Evolutionary conservation across 2,329 filamentous ascomycete genomes (phyloP).

Genomic region (Trichoderma lentiforme): DNA sequence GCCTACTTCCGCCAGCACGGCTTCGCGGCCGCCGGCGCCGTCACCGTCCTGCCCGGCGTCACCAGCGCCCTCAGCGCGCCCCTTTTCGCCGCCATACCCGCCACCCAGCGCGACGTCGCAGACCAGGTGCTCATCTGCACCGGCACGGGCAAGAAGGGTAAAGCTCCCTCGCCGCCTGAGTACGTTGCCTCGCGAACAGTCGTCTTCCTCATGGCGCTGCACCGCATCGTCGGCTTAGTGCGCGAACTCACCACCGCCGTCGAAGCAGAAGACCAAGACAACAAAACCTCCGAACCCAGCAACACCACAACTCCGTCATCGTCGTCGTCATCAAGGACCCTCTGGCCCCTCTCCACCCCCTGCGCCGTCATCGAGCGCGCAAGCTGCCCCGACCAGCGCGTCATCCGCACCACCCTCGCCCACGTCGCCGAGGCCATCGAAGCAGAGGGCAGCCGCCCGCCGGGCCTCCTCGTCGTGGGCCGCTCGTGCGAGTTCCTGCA

Average conservation of each 20-base stretch:
- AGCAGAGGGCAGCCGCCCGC: conserved; percentile 82
- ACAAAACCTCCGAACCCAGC: conserved; percentile 15
- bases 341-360: conserved; percentile 76
- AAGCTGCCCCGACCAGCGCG: conserved; percentile 88
- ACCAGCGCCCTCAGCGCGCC: conserved; percentile 85
- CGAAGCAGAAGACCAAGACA: conserved; percentile 13
- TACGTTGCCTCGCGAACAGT: conserved; percentile 76
- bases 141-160: conserved; percentile 88
- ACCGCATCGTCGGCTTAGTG: conserved; percentile 74
- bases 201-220: conserved; percentile 92
- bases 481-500: conserved; percentile 76
- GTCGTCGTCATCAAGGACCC: conserved; percentile 25
- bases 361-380: conserved; percentile 93
- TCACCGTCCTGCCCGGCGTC: conserved; percentile 79
- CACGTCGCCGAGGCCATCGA: conserved; percentile 81
- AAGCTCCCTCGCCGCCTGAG: conserved; percentile 73
- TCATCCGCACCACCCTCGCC: conserved; percentile 81
- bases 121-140: conserved; percentile 97
- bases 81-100: conserved; percentile 81
- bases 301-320: neutral
- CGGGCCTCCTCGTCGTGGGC: conserved; percentile 83
- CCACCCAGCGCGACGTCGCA: conserved; percentile 83
- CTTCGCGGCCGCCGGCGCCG: conserved; percentile 49
- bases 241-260: conserved; percentile 58
- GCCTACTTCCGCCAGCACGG: conserved; percentile 63